Base-by-base conservation (phyloP, 176 grass and related monocot genomes). In the Rhynchospora pubera region DNA sequence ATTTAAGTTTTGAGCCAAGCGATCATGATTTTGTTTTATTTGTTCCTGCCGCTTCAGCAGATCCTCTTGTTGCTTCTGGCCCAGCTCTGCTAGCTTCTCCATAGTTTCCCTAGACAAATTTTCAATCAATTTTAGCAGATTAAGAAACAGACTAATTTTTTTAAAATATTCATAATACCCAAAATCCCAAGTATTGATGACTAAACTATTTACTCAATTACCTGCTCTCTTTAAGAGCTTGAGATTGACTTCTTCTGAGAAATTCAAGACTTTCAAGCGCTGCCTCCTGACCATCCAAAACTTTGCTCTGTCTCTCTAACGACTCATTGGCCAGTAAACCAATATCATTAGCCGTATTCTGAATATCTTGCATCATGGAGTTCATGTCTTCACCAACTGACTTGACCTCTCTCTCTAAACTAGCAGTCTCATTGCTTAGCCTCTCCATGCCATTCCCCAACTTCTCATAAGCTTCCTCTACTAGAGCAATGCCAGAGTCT, bases 141-240 rank as follows among this genome's bases (percentile, higher is more conserved):
- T 13, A 75, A 18, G n/a, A 59, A 44, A 16, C 15, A 56, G 3
- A 53, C n/a, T n/a, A n/a, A n/a, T 39, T 39, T 39, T 12, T n/a
- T n/a, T n/a, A n/a, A 57, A 44, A 56, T 65, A 26, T 11, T 71
- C 24, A 79, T 24, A 18, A 23, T 6, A 43, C 15, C 8, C 26
- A 57, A 22, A 51, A 14, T 63, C 67, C n/a, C 16, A 52, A 4
- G 51, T 65, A 62, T 5, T 42, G n/a, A 64, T 52, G 5, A 70
- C 45, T 43, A 22, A 12, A 58, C 56, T 64, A 34, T 71, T 19
- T n/a, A 24, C 19, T n/a, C 9, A 8, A 4, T 5, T 88, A 98
- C 95, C 95, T 91, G 95, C 87, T 94, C 86, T 98, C 96, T 62
- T 91, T 85, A 0, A 98, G 74, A 76, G 96, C 92, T 64, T 90